These are phyloP conservation scores for Diversispora eburnea DNA, from an alignment of 192 early-diverging fungal species.

Conservation along the genomic window DNA sequence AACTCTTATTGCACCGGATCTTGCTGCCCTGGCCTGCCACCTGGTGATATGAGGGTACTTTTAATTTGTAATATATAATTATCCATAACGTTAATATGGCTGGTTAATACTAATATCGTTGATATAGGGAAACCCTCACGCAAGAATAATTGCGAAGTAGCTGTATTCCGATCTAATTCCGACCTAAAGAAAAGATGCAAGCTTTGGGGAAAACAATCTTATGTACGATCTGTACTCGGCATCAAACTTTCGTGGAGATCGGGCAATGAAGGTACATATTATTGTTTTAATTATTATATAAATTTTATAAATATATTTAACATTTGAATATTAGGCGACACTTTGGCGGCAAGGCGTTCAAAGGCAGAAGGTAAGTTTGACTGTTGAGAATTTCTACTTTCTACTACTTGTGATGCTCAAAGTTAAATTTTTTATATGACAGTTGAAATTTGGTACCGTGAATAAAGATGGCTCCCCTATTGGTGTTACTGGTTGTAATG, in stretches of 20 bases:
- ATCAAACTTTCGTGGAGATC: neutral
- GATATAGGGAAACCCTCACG: too few species aligned
- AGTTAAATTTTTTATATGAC: neutral
- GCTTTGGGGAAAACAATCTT: too few species aligned
- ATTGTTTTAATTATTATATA: slow-evolving; percentile 20
- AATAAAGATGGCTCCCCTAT: slow-evolving; percentile 10
- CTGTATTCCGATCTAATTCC: too few species aligned
- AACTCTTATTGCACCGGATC: too few species aligned
- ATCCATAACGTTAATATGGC: too few species aligned
- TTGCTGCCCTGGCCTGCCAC: too few species aligned
- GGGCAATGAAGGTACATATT: slow-evolving; percentile 19
- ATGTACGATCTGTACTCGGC: too few species aligned
- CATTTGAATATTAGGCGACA: slow-evolving; percentile 24
- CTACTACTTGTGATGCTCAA: neutral
- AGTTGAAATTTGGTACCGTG: slow-evolving; percentile 22
- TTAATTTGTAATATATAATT: too few species aligned
- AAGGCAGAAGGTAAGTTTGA: slow-evolving; percentile 16
- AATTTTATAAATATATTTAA: slow-evolving; percentile 11
- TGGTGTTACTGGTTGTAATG: slow-evolving; percentile 13
- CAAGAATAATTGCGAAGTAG: too few species aligned
- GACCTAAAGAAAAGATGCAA: too few species aligned
- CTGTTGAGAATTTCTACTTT: slow-evolving; percentile 1
- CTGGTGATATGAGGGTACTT: too few species aligned
- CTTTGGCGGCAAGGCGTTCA: slow-evolving; percentile 22
- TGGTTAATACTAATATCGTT: too few species aligned